Conservation (phyloP, 2,329 filamentous ascomycete species). For the Polytolypa hystricis region DNA sequence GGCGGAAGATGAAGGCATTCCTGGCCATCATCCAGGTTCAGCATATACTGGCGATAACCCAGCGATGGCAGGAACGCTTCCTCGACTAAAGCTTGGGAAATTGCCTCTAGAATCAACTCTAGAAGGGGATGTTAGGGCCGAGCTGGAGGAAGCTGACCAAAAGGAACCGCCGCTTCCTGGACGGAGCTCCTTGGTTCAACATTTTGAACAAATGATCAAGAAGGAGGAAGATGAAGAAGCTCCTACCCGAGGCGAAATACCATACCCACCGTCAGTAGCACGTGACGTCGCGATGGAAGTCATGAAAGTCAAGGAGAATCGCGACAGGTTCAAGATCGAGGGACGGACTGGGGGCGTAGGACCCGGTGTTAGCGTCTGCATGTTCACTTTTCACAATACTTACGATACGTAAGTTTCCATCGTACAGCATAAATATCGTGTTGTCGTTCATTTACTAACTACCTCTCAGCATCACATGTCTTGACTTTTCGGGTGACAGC, state of each 20-base stretch:
- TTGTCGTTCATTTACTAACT: constrained; percentile 15
- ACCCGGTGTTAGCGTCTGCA: constrained; percentile 75
- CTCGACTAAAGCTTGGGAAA: constrained; percentile 63
- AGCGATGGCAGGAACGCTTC: constrained; percentile 43
- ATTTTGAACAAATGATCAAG: constrained; percentile 81
- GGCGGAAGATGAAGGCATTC: constrained; percentile 57
- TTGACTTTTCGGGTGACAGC: constrained; percentile 91
- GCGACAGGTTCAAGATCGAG: constrained; percentile 83
- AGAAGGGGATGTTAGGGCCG: constrained; percentile 73
- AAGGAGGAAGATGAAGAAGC: constrained; percentile 78
- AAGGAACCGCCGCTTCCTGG: constrained; percentile 61
- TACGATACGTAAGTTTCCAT: constrained; percentile 59
- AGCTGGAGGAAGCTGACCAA: constrained; percentile 76
- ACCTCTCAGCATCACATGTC: constrained; percentile 60
- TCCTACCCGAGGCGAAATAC: constrained; percentile 66
- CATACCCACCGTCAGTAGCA: constrained; percentile 76
- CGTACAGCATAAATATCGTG: constrained; percentile 1
- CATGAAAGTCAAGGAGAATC: constrained; percentile 82
- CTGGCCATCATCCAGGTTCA: constrained; percentile 55
- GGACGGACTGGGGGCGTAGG: constrained; percentile 73
- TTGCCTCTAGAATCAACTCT: constrained; percentile 74
- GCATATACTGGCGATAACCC: constrained; percentile 50
- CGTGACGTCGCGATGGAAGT: constrained; percentile 91
- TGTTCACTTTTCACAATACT: constrained; percentile 98
- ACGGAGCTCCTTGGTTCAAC: constrained; percentile 64